Conservation (phyloP, 371 early-diverging fungal species). For the Mucor sp. region DNA sequence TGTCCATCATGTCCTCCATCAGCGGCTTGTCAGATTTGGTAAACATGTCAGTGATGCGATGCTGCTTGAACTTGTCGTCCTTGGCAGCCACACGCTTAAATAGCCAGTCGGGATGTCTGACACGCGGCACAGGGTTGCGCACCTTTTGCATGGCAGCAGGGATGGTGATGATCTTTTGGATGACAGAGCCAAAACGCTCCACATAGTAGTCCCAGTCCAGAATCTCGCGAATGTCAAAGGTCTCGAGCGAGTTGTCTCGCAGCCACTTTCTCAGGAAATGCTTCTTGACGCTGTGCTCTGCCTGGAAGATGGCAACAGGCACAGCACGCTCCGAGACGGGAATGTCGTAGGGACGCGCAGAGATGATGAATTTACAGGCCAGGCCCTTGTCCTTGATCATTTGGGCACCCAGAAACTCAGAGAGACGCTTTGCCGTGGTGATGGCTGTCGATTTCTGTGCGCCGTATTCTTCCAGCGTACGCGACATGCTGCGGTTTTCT, state of each 20-base stretch:
- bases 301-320: conserved; percentile 95
- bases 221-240: conserved; percentile 88
- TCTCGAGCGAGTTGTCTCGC: conserved; percentile 68
- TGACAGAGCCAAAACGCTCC: conserved; percentile 94
- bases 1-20: conserved; percentile 15
- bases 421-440: conserved; percentile 94
- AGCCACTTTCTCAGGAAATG: conserved; percentile 96
- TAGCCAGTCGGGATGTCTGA: conserved; percentile 97
- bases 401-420: conserved; percentile 97
- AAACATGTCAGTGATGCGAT: conserved; percentile 88
- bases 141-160: conserved; percentile 99
- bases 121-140: conserved; percentile 91
- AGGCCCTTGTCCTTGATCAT: conserved; percentile 98
- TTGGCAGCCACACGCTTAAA: conserved; percentile 71
- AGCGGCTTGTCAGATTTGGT: conserved; percentile 34
- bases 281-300: conserved; percentile 77
- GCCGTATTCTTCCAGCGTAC: conserved; percentile 92
- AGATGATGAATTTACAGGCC: conserved; percentile 97
- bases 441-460: conserved; percentile 95
- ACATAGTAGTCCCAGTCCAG: conserved; percentile 99
- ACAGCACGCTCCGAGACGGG: conserved; percentile 98
- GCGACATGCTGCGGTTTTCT: conserved; percentile 98
- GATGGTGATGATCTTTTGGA: conserved; percentile 98
- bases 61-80: conserved; percentile 82
- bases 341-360: conserved; percentile 80